phyloP scores from a whole-genome alignment of 306 rosid genomes.

The Lathyrus tuberosus region DNA sequence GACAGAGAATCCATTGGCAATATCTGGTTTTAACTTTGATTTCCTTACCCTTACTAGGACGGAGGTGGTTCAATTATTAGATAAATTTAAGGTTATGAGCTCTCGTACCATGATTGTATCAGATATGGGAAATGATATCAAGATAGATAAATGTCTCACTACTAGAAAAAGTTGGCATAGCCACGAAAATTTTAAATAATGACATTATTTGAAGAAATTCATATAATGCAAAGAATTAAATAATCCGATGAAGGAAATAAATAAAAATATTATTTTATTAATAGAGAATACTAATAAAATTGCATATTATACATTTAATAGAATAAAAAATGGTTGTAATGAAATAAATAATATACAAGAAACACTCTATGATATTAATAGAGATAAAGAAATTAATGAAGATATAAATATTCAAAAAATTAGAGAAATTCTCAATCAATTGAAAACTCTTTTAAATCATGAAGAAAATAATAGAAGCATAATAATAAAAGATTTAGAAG shows the following conservation, averaged over 20 bases:
- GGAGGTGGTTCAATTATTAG: too few relatives aligned
- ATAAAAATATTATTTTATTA: neutral
- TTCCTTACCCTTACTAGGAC: too few relatives aligned
- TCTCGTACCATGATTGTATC: too few relatives aligned
- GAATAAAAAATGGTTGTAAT: neutral
- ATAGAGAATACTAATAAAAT: neutral
- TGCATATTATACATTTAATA: neutral
- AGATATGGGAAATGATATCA: too few relatives aligned
- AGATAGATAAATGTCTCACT: too few relatives aligned
- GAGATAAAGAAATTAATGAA: neutral
- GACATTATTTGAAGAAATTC: neutral
- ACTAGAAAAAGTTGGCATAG: too few relatives aligned
- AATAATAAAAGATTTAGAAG: neutral
- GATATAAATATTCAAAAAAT: neutral
- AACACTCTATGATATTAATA: neutral
- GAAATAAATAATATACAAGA: neutral
- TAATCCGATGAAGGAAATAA: neutral
- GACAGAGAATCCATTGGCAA: too few relatives aligned
- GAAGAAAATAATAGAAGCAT: neutral
- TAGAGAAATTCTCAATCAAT: neutral
- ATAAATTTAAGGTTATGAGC: too few relatives aligned
- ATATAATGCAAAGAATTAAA: neutral
- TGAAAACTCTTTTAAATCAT: neutral
- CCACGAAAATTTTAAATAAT: neutral
- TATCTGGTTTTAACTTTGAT: too few relatives aligned